A percentile compares a stretch with the other conserved stretches of the same genome.
phyloP scores from a whole-genome alignment of 331 rosid genomes.

The Malus hybrid region DNA sequence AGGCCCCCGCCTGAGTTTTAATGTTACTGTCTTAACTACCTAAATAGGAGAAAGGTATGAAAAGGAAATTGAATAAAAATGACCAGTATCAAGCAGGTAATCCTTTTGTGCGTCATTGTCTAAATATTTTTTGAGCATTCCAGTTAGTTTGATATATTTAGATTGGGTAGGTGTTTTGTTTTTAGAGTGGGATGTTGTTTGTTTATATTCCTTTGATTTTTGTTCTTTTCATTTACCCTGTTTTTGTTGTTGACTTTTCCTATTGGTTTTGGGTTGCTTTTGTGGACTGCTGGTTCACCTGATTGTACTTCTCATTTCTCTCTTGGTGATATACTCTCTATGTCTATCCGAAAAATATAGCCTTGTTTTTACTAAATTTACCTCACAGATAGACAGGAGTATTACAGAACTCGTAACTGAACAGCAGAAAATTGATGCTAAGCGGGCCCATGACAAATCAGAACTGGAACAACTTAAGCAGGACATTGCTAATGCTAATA shows the following conservation, averaged over 20 bases:
- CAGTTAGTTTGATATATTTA: background rate
- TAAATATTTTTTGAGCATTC: too few species aligned
- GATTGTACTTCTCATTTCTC: background rate
- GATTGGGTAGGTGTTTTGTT: background rate
- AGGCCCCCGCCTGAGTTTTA: too few species aligned
- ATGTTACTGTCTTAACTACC: too few species aligned
- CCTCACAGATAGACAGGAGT: slow-evolving; percentile 79
- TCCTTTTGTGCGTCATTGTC: too few species aligned
- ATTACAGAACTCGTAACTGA: slow-evolving; percentile 79
- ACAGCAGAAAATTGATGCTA: slow-evolving; percentile 92
- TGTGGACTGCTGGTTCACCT: background rate
- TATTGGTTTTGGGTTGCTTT: background rate
- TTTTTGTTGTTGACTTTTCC: background rate
- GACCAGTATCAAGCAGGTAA: too few species aligned
- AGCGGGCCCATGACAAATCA: slow-evolving; percentile 62
- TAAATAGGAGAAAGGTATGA: too few species aligned
- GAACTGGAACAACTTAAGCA: slow-evolving; percentile 76
- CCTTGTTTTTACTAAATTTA: slow-evolving; percentile 53
- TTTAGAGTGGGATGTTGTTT: background rate
- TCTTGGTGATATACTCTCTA: background rate
- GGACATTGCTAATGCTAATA: slow-evolving; percentile 82
- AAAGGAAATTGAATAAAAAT: too few species aligned
- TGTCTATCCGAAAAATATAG: background rate
- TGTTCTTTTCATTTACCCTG: background rate
- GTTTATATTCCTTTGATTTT: background rate